Base-by-base conservation (phyloP, 495 filamentous ascomycete species). In the Hyaloscypha finlandica region DNA sequence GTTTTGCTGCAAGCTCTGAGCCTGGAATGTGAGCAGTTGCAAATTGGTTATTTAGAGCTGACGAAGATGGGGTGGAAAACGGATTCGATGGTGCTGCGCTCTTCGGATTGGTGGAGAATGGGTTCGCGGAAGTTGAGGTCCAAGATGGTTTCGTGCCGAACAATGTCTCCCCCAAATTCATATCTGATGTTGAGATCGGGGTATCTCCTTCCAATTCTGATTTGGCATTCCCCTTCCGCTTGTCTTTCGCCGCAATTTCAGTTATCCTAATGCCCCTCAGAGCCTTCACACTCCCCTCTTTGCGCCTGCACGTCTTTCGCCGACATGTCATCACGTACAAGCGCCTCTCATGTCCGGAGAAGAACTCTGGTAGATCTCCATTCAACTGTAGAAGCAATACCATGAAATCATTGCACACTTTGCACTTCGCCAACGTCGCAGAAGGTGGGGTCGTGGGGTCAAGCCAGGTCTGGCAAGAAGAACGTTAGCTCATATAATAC, bases 361-460 rank as follows among this genome's bases (percentile, higher is more conserved):
- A 96, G 42, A 85, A 82, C 45, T 96, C 90, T 22, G 92, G 93
- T 45, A 99, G 81, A 67, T 97, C 93, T 71, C 88, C 94, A 78
- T 99, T 92, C 53, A 99, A 82, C 77, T 98, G 92, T 52, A 99
- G 85, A 14, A 98, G 85, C 4, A 97, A 83, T 0, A 87, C 83
- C 89, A 97, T 93, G 51, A 92, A 76, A 35, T 85, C 84, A 65
- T 93, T 93, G 84, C 95, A 99, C 69, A 91, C 84, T 77, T 90
- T 94, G 81, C 95, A 99, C 79, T 88, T 90, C 37, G 90, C 92
- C 6, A 97, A 84, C 0, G 88, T 82, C 22, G 90, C 90, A 2
- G 91, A 89, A n/a, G 94, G 91, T 14, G 90, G 82, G 45, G 82
- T 84, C 61, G 75, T 77, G 3, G 84, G 78, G 66, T 92, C 88